Conservation (phyloP, 139 green algal genomes). For the Auxenochlorella pyrenoidosa region DNA sequence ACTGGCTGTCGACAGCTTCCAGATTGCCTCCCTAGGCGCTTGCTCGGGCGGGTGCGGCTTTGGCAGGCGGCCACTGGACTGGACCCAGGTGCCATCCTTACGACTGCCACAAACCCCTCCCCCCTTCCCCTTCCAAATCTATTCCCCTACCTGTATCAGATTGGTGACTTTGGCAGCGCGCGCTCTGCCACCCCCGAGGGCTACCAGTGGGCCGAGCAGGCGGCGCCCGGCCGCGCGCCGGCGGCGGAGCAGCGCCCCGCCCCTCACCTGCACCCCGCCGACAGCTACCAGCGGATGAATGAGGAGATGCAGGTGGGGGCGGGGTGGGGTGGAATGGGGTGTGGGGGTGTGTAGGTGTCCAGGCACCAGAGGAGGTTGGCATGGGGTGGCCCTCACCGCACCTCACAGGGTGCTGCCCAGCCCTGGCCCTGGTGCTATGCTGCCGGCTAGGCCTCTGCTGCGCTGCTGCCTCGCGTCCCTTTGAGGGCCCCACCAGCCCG, state of each 20-base stretch:
- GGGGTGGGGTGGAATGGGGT: neutral
- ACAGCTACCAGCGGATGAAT: constrained; percentile 28
- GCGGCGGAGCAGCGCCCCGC: neutral
- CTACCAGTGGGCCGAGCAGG: constrained; percentile 57
- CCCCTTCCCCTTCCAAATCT: too few relatives aligned
- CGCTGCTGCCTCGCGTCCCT: too few relatives aligned
- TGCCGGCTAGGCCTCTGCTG: too few relatives aligned
- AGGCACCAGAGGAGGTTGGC: too few relatives aligned
- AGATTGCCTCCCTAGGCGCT: too few relatives aligned
- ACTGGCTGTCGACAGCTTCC: too few relatives aligned
- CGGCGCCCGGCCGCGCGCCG: neutral
- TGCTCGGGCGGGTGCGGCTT: neutral
- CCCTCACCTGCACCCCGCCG: neutral
- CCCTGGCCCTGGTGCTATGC: too few relatives aligned
- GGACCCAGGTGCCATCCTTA: too few relatives aligned
- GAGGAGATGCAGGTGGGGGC: constrained; percentile 6
- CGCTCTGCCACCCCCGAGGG: constrained; percentile 64
- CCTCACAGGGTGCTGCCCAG: too few relatives aligned
- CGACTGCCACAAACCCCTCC: too few relatives aligned
- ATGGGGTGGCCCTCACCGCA: too few relatives aligned
- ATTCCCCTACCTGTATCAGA: constrained; percentile 42
- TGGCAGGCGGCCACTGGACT: too few relatives aligned
- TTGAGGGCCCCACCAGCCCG: neutral
- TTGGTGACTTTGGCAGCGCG: constrained; percentile 89
- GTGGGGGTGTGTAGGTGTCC: neutral